phyloP scores from a whole-genome alignment of 352 stramenopile species.

The Blastocystis sp. region DNA sequence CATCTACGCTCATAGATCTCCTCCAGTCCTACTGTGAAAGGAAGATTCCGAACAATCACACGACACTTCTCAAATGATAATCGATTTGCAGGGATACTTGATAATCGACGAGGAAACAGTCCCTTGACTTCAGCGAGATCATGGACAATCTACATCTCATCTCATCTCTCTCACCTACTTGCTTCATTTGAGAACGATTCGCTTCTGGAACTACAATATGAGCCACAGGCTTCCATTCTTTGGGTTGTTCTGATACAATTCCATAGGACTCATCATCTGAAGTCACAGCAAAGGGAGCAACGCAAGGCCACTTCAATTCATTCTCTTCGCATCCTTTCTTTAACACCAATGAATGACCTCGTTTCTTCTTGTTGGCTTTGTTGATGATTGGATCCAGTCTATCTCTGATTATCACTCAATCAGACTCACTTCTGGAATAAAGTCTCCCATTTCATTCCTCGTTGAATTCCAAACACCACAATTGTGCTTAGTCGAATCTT shows the following conservation, averaged over 20 bases:
- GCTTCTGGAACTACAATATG: neutral
- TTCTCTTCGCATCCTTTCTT: neutral
- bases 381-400: conserved; percentile 15
- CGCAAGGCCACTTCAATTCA: neutral
- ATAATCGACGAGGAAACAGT: conserved; percentile 23
- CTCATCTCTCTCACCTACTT: neutral
- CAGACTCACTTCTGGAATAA: neutral
- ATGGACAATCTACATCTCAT: neutral
- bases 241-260: neutral
- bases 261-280: neutral
- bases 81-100: conserved; percentile 28
- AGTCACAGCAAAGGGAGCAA: neutral
- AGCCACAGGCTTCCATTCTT: neutral
- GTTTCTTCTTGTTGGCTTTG: conserved; percentile 9
- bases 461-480: conserved; percentile 33
- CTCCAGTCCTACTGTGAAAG: neutral
- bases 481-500: conserved; percentile 25
- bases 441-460: conserved; percentile 2
- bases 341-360: neutral
- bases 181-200: conserved; percentile 6
- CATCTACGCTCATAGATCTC: neutral
- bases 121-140: neutral
- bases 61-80: conserved; percentile 45
- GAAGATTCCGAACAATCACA: conserved; percentile 49
- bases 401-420: neutral